Evolutionary conservation across 2,329 filamentous ascomycete genomes (phyloP).

Genomic region (Sporothrix globosa): DNA sequence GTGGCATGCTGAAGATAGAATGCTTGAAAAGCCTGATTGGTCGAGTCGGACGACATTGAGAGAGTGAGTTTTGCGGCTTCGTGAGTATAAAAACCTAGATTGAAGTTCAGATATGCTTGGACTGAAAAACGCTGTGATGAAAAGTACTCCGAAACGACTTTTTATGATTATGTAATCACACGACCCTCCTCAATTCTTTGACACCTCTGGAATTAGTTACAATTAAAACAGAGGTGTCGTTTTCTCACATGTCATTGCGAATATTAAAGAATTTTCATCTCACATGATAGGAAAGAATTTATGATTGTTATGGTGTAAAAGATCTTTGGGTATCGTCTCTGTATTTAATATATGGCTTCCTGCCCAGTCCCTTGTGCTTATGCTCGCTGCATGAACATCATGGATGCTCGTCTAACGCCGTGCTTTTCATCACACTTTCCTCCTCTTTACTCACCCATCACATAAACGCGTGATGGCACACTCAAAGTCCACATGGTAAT

Average conservation of each 20-base stretch:
- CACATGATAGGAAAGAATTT: neutral
- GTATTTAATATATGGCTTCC: neutral
- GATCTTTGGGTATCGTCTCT: neutral
- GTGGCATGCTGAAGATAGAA: slow-evolving; percentile 73
- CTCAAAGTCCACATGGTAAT: too few species aligned
- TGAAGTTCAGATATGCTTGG: neutral
- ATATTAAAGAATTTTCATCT: neutral
- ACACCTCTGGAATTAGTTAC: too few species aligned
- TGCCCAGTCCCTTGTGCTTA: neutral
- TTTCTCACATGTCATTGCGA: neutral
- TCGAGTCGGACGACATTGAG: neutral
- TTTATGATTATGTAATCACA: slow-evolving; percentile 10
- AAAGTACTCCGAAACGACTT: neutral
- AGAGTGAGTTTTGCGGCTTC: neutral
- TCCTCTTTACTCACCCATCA: neutral
- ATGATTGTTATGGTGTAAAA: neutral
- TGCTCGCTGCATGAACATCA: neutral
- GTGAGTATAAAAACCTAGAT: neutral
- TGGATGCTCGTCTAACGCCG: neutral
- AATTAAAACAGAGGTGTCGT: neutral
- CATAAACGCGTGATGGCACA: too few species aligned
- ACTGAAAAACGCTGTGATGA: neutral
- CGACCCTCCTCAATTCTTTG: too few species aligned
- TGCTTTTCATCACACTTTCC: neutral
- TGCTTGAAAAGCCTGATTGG: slow-evolving; percentile 43